A percentile compares a stretch with the other conserved stretches of the same genome.
These are phyloP conservation scores for Candida patagonica DNA, from an alignment of 805 yeast species.

Conservation along the genomic window DNA sequence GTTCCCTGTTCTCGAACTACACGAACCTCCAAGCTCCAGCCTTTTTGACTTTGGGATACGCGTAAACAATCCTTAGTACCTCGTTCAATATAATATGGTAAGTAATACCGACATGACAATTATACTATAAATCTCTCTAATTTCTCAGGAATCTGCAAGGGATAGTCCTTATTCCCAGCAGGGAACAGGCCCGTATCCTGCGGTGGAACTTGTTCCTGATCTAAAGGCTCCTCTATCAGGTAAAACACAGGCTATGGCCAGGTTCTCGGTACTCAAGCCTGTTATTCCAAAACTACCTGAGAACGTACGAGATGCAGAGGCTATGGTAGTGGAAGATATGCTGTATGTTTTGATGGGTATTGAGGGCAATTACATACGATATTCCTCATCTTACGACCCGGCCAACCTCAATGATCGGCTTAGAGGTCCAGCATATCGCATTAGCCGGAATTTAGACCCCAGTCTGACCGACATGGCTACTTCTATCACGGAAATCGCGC, in stretches of 20 bases:
- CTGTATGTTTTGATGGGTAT: constrained; percentile 47
- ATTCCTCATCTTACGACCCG: constrained; percentile 51
- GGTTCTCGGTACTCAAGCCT: constrained; percentile 13
- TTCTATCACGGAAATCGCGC: constrained; percentile 52
- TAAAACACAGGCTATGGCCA: constrained; percentile 13
- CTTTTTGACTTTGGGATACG: no score
- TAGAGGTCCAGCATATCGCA: constrained; percentile 65
- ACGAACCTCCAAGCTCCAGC: no score
- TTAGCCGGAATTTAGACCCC: constrained; percentile 64
- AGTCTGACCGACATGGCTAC: constrained; percentile 63
- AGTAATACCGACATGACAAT: no score
- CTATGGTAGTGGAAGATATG: constrained; percentile 60
- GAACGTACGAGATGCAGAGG: constrained; percentile 40
- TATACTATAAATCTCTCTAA: no score
- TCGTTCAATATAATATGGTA: no score
- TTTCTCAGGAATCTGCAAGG: no score
- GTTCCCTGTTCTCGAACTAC: no score
- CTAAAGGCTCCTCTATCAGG: constrained; percentile 9
- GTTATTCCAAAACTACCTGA: constrained; percentile 5
- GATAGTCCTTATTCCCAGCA: no score
- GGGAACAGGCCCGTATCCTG: no score
- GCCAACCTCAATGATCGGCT: constrained; percentile 33
- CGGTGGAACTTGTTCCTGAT: constrained; percentile 3
- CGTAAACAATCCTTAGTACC: no score
- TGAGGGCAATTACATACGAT: constrained; percentile 73